Evolutionary conservation across 75 land plant species (phyloP).

Genomic region (Picea glauca): DNA sequence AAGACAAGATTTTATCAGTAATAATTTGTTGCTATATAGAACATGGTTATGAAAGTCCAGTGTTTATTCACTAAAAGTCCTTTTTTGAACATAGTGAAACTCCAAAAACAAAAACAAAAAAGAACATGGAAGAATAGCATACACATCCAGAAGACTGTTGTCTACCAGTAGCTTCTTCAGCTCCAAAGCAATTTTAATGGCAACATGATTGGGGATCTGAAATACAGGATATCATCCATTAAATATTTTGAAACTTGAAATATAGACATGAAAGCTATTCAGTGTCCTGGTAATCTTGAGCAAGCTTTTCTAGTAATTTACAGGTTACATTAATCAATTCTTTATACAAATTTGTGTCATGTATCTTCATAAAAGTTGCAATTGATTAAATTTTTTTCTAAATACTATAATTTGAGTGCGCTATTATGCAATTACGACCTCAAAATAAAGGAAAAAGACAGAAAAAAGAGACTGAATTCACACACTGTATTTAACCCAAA

Average conservation of each 20-base stretch:
- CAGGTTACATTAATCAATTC: background rate
- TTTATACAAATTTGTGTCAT: background rate
- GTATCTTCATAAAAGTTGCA: background rate
- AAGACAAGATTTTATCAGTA: background rate
- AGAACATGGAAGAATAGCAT: constrained; percentile 20
- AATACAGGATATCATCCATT: constrained; percentile 13
- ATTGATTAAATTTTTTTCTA: background rate
- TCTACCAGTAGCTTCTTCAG: constrained; percentile 92
- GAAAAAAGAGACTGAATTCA: background rate
- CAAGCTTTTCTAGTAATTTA: background rate
- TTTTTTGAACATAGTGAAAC: background rate
- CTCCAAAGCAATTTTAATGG: constrained; percentile 91
- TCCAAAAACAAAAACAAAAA: background rate
- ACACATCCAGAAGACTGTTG: constrained; percentile 97
- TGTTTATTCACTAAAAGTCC: background rate
- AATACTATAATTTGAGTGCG: background rate
- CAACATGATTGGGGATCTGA: constrained; percentile 99
- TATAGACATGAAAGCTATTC: background rate
- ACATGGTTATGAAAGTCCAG: background rate
- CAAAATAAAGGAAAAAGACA: background rate
- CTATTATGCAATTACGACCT: too few species aligned
- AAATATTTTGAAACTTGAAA: constrained; percentile 6
- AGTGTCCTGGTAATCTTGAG: background rate
- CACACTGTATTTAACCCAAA: background rate
- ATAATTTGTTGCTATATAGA: background rate